A percentile compares a stretch with the other conserved stretches of the same genome.
phyloP scores from a whole-genome alignment of 2,329 filamentous ascomycete genomes.

The Diplodia sapinea region DNA sequence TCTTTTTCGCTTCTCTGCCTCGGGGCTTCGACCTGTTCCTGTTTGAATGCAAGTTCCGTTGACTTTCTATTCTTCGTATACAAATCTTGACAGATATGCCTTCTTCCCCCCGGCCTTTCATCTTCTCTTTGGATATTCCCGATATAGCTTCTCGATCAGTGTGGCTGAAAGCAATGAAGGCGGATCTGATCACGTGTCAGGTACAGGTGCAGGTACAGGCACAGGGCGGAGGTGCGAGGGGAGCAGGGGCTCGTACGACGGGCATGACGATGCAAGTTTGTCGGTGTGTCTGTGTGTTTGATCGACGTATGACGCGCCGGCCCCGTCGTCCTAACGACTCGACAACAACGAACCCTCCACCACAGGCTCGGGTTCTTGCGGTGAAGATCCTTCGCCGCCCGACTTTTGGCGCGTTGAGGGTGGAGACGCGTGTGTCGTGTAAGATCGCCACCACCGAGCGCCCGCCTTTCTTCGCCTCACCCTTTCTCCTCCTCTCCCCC shows the following conservation, averaged over 20 bases:
- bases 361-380: neutral
- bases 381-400: conserved; percentile 3
- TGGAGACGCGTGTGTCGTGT: neutral
- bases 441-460: conserved; percentile 3
- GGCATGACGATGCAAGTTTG: neutral
- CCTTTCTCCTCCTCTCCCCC: neutral
- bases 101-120: neutral
- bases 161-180: conserved; percentile 10
- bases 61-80: conserved; percentile 19
- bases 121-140: conserved; percentile 9
- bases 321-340: neutral
- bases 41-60: neutral
- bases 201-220: neutral
- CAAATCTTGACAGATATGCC: conserved; percentile 12
- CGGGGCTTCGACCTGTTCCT: neutral
- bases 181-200: conserved; percentile 6
- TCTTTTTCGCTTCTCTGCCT: conserved; percentile 14
- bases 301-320: conserved; percentile 26
- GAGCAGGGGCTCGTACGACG: conserved; percentile 8
- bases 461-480: neutral
- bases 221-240: no score
- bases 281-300: conserved; percentile 19
- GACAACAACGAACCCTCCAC: neutral
- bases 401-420: conserved; percentile 9
- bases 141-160: conserved; percentile 10